Evolutionary conservation across 1,139 yeast species (phyloP).

Genomic region (Kodamaea anthophila): DNA sequence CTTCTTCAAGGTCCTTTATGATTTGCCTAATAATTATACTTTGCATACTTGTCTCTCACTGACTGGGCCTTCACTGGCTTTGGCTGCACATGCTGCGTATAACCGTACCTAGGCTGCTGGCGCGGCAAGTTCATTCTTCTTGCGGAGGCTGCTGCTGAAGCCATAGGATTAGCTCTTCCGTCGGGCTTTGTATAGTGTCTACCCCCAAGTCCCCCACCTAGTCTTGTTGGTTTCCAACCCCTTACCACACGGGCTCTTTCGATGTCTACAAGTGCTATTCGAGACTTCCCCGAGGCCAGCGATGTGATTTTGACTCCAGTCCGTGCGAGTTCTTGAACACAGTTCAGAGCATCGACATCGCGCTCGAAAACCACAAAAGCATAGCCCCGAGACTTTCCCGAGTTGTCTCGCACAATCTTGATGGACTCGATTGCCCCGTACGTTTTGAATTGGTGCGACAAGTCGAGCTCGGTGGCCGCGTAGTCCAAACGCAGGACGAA

Average conservation of each 20-base stretch:
- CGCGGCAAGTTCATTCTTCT: constrained; percentile 22
- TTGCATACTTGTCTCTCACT: constrained; percentile 30
- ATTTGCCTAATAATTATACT: constrained; percentile 12
- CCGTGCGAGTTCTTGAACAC: constrained; percentile 56
- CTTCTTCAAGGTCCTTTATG: too few relatives aligned
- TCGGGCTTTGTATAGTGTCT: constrained; percentile 41
- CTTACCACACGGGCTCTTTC: constrained; percentile 76
- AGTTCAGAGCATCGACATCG: constrained; percentile 51
- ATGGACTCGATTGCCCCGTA: constrained; percentile 69
- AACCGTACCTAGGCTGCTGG: too few relatives aligned
- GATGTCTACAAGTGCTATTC: constrained; percentile 67
- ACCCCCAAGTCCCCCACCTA: constrained; percentile 67
- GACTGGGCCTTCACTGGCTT: constrained; percentile 10
- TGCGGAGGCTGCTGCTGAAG: constrained; percentile 50
- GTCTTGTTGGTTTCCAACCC: constrained; percentile 73
- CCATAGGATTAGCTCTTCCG: constrained; percentile 33
- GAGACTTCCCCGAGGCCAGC: constrained; percentile 10
- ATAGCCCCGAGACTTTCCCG: constrained; percentile 66
- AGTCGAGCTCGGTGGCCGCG: constrained; percentile 58
- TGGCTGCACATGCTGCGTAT: too few relatives aligned
- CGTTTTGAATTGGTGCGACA: constrained; percentile 54
- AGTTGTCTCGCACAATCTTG: constrained; percentile 56
- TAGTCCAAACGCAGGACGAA: constrained; percentile 72
- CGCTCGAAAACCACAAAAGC: constrained; percentile 73
- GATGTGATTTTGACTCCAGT: constrained; percentile 32